phyloP scores from a whole-genome alignment of 1,284 basidiomycete genomes.

The Vanrija sp. region DNA sequence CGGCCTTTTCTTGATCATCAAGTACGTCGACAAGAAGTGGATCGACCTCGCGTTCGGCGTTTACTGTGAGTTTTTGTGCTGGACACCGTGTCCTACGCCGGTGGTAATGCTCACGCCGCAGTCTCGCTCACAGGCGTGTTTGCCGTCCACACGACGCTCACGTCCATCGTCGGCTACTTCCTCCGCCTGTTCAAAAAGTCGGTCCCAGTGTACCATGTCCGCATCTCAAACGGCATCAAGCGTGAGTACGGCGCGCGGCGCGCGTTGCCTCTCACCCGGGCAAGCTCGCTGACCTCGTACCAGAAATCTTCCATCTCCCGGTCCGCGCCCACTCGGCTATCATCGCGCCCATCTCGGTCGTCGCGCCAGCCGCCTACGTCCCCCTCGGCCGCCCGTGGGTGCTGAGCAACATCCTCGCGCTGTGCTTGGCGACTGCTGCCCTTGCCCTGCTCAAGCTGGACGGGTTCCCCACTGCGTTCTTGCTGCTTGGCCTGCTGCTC shows the following conservation, averaged over 20 bases:
- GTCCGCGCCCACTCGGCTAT: slow-evolving; percentile 55
- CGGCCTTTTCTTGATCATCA: slow-evolving; percentile 37
- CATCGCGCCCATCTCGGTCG: slow-evolving; percentile 61
- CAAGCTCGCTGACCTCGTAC: slow-evolving; percentile 1
- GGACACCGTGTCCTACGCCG: no score
- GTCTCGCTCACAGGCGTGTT: slow-evolving; percentile 43
- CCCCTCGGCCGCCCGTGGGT: slow-evolving; percentile 63
- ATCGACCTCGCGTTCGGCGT: slow-evolving; percentile 58
- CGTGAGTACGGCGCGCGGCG: slow-evolving; percentile 27
- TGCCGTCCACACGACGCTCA: slow-evolving; percentile 44
- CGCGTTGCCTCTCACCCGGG: slow-evolving; percentile 2
- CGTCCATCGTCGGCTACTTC: slow-evolving; percentile 25
- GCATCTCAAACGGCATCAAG: slow-evolving; percentile 39
- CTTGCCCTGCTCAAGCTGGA: slow-evolving; percentile 81
- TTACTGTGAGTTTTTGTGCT: slow-evolving; percentile 57
- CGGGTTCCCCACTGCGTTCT: slow-evolving; percentile 80
- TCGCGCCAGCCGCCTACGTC: slow-evolving; percentile 67
- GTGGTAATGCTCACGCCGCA: slow-evolving; percentile 2
- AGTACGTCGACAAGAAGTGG: slow-evolving; percentile 75
- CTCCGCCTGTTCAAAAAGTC: slow-evolving; percentile 20
- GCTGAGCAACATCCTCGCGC: slow-evolving; percentile 72
- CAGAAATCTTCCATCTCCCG: slow-evolving; percentile 45
- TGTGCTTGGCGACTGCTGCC: slow-evolving; percentile 80
- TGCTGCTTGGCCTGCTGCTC: slow-evolving; percentile 76
- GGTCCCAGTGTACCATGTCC: slow-evolving; percentile 39